These are phyloP conservation scores for Mrakia hoshinonis DNA, from an alignment of 768 basidiomycete genomes.

Conservation along the genomic window DNA sequence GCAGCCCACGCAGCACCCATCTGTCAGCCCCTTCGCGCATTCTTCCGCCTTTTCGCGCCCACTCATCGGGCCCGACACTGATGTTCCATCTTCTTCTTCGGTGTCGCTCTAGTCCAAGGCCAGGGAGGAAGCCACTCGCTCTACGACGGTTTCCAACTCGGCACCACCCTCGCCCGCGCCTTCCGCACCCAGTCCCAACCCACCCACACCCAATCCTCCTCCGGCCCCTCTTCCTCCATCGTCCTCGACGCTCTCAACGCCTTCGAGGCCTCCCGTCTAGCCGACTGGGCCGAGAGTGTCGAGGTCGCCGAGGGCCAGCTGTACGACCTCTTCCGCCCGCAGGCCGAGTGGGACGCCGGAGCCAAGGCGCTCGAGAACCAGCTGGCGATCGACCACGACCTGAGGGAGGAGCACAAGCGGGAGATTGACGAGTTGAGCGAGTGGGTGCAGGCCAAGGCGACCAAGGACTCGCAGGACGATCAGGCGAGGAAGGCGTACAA, in stretches of 20 bases:
- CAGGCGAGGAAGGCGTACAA: too few species aligned
- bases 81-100: too few species aligned
- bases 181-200: constrained; percentile 1
- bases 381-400: too few species aligned
- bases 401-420: too few species aligned
- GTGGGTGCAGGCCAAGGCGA: too few species aligned
- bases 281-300: not conserved
- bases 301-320: not conserved
- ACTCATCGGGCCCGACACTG: too few species aligned
- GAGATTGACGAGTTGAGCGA: too few species aligned
- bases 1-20: constrained; percentile 24
- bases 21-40: not conserved
- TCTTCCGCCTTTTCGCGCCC: not conserved
- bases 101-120: not conserved
- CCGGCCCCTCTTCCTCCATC: not conserved
- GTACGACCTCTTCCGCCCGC: not conserved
- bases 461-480: too few species aligned
- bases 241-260: not conserved
- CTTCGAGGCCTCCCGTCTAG: not conserved
- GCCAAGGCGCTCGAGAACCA: too few species aligned
- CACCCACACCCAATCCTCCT: not conserved
- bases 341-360: not conserved
- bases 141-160: constrained; percentile 11
- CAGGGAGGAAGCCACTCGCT: not conserved
- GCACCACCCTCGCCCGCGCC: constrained; percentile 3